Evolutionary conservation across 2,329 filamentous ascomycete genomes (phyloP).

Genomic region (Cyphellophora attinorum): DNA sequence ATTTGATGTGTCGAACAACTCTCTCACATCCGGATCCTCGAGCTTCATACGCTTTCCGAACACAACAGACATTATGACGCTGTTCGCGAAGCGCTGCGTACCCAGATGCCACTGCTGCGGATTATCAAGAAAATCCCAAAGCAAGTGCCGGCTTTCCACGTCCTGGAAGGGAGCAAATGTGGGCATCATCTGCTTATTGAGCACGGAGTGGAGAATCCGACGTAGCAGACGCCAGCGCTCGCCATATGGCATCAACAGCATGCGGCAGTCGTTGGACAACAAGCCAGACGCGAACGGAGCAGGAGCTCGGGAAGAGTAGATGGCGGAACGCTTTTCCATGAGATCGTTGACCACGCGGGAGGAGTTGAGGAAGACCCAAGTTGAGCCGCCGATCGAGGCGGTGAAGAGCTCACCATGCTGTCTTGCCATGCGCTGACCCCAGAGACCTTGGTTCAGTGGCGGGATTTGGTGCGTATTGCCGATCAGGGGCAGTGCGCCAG

Average conservation of each 20-base stretch:
- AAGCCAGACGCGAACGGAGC: slow-evolving; percentile 20
- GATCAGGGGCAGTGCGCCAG: slow-evolving; percentile 11
- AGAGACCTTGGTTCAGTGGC: slow-evolving; percentile 11
- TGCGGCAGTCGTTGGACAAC: slow-evolving; percentile 26
- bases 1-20: slow-evolving; percentile 29
- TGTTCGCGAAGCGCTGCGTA: slow-evolving; percentile 32
- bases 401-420: slow-evolving; percentile 15
- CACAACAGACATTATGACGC: slow-evolving; percentile 31
- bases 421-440: slow-evolving; percentile 9
- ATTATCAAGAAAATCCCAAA: slow-evolving; percentile 11
- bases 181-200: slow-evolving; percentile 12
- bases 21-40: slow-evolving; percentile 17
- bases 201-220: slow-evolving; percentile 17
- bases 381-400: slow-evolving; percentile 9
- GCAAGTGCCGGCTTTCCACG: slow-evolving; percentile 12
- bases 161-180: slow-evolving; percentile 16
- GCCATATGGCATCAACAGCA: slow-evolving; percentile 35
- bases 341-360: slow-evolving; percentile 21
- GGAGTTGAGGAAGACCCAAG: slow-evolving; percentile 12
- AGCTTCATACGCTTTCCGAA: slow-evolving; percentile 39
- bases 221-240: slow-evolving; percentile 16
- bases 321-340: slow-evolving; percentile 26
- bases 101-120: slow-evolving; percentile 27
- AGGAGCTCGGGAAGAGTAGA: slow-evolving; percentile 28
- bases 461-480: slow-evolving; percentile 14